Conservation (phyloP, 2,329 filamentous ascomycete species). For the Talaromyces sp. region DNA sequence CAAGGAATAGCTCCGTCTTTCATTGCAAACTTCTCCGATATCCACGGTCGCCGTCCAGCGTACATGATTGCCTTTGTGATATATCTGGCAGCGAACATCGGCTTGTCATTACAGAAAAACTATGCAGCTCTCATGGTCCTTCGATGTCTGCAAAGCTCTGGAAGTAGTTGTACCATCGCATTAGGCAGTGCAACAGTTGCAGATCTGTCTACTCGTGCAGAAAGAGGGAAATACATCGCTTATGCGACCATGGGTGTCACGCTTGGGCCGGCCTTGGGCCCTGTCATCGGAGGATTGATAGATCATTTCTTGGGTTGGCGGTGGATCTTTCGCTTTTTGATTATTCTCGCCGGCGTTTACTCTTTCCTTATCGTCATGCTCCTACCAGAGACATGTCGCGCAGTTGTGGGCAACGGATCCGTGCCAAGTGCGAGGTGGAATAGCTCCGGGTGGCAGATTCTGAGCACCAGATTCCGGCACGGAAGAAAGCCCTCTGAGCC, state of each 20-base stretch:
- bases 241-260: constrained; percentile 31
- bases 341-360: constrained; percentile 43
- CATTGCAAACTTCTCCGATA: constrained; percentile 50
- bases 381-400: constrained; percentile 37
- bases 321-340: constrained; percentile 47
- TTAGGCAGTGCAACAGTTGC: constrained; percentile 38
- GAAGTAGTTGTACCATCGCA: constrained; percentile 41
- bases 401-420: constrained; percentile 37
- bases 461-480: not conserved
- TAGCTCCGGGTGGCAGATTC: not conserved
- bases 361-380: constrained; percentile 31
- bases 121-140: constrained; percentile 35
- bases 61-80: constrained; percentile 51
- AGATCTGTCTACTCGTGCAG: constrained; percentile 36
- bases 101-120: constrained; percentile 33
- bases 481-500: not conserved
- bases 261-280: constrained; percentile 35
- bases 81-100: constrained; percentile 39
- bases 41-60: constrained; percentile 48
- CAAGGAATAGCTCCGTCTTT: constrained; percentile 55
- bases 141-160: constrained; percentile 35
- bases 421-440: constrained; percentile 25
- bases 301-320: constrained; percentile 37
- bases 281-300: constrained; percentile 35
- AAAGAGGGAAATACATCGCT: constrained; percentile 42